A percentile compares a stretch with the other conserved stretches of the same genome.
Conservation (phyloP, 257 asterid species). For the Fraxinus pennsylvanica region DNA sequence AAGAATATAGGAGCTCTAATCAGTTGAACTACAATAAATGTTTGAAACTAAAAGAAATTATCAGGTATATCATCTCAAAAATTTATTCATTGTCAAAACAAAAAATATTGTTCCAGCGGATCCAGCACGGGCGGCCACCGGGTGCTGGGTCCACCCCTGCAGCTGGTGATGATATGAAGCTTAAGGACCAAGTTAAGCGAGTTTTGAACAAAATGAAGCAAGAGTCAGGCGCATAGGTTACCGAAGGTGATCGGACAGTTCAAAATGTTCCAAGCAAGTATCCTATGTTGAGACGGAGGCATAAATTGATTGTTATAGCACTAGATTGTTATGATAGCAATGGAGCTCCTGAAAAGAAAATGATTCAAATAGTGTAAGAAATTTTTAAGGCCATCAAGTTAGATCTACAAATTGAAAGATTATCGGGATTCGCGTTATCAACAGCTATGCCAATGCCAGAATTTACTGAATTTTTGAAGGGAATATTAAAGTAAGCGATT, state of each 20-base stretch:
- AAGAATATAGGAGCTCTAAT: too few relatives aligned
- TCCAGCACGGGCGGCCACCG: too few relatives aligned
- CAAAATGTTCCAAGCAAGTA: constrained; percentile 39
- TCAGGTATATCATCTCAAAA: too few relatives aligned
- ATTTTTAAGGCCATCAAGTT: constrained; percentile 42
- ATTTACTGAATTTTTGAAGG: constrained; percentile 41
- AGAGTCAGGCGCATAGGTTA: too few relatives aligned
- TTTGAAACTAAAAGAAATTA: too few relatives aligned
- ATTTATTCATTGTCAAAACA: too few relatives aligned
- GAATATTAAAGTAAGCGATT: constrained; percentile 38
- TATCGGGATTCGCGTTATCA: constrained; percentile 46
- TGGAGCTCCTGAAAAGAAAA: constrained; percentile 43
- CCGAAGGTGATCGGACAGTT: constrained; percentile 26
- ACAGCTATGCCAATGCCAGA: constrained; percentile 51
- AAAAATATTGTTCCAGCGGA: too few relatives aligned
- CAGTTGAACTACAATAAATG: too few relatives aligned
- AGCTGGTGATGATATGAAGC: constrained; percentile 27
- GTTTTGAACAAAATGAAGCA: constrained; percentile 44
- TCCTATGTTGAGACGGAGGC: constrained; percentile 45
- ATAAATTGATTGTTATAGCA: constrained; percentile 44
- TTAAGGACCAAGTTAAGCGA: constrained; percentile 44
- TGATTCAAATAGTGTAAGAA: constrained; percentile 37
- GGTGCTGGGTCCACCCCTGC: background rate
- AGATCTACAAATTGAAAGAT: constrained; percentile 42
- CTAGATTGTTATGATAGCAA: constrained; percentile 44